Evolutionary conservation across 164 flowering plant species (phyloP).

Genomic region (Taxillus chinensis): DNA sequence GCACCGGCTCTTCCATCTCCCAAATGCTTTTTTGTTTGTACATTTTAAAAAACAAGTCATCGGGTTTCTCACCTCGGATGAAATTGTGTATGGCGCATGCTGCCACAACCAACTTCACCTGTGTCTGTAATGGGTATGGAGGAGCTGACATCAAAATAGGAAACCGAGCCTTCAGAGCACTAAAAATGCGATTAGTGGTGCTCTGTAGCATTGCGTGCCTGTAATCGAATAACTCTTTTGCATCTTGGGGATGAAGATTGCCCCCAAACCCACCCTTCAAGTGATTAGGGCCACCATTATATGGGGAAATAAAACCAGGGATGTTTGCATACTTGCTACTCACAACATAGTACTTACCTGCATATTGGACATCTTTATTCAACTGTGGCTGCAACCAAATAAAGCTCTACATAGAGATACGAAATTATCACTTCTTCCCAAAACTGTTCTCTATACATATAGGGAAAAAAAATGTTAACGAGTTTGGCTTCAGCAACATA

Average conservation of each 20-base stretch:
- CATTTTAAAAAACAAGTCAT: constrained; percentile 41
- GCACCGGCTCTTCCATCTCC: constrained; percentile 18
- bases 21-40: constrained; percentile 16
- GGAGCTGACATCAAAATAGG: constrained; percentile 48
- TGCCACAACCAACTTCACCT: constrained; percentile 53
- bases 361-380: constrained; percentile 7
- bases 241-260: constrained; percentile 31
- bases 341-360: constrained; percentile 66
- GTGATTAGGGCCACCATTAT: constrained; percentile 25
- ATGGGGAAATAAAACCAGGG: constrained; percentile 62
- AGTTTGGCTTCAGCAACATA: no score
- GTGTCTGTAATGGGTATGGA: constrained; percentile 58
- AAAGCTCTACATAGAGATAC: background rate
- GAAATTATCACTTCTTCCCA: background rate
- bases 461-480: no score
- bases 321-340: constrained; percentile 42
- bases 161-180: constrained; percentile 43
- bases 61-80: constrained; percentile 36
- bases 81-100: constrained; percentile 57
- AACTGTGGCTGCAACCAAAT: background rate
- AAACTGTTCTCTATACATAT: no score
- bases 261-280: constrained; percentile 18
- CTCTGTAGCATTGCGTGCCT: constrained; percentile 34
- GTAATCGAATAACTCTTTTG: constrained; percentile 45
- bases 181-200: constrained; percentile 28